These are phyloP conservation scores for Pseudevernia furfuracea DNA, from an alignment of 495 filamentous ascomycete genomes.

Conservation along the genomic window DNA sequence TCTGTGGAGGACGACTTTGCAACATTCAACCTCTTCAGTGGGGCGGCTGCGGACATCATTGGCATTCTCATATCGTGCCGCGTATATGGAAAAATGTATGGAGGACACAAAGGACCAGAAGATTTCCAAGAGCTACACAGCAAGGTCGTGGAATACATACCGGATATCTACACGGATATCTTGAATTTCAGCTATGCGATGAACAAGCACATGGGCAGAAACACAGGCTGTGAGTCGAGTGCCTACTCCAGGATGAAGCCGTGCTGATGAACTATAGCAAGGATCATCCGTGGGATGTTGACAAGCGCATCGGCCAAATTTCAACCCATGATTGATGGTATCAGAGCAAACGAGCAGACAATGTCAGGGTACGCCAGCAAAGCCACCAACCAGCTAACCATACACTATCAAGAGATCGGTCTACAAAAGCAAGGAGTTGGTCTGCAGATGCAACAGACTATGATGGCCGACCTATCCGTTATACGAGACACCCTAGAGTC, in stretches of 20 bases:
- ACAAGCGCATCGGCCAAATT: slow-evolving; percentile 8
- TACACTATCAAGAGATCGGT: slow-evolving; percentile 4
- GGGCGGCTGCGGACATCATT: slow-evolving; percentile 11
- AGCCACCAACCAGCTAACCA: neutral
- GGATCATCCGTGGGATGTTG: neutral
- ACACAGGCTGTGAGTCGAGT: neutral
- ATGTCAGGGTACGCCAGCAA: slow-evolving; percentile 8
- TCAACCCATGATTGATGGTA: slow-evolving; percentile 1
- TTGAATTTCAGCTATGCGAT: slow-evolving; percentile 8
- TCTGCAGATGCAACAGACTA: slow-evolving; percentile 5
- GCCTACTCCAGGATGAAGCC: neutral
- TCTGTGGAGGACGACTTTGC: slow-evolving; percentile 10
- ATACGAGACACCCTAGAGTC: slow-evolving; percentile 7
- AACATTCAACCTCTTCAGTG: slow-evolving; percentile 8
- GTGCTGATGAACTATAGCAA: neutral
- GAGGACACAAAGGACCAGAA: slow-evolving; percentile 8
- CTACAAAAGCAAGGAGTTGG: slow-evolving; percentile 3
- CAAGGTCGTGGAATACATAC: slow-evolving; percentile 10
- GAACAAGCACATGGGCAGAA: slow-evolving; percentile 11
- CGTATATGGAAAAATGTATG: slow-evolving; percentile 6
- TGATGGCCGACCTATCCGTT: slow-evolving; percentile 9
- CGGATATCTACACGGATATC: neutral
- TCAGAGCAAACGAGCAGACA: neutral
- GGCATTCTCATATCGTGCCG: slow-evolving; percentile 8
- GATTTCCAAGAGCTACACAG: slow-evolving; percentile 9